Evolutionary conservation across 768 basidiomycete species (phyloP), one percentile per base, ranked within the genome.

Genomic region (Amanita thiersii): DNA sequence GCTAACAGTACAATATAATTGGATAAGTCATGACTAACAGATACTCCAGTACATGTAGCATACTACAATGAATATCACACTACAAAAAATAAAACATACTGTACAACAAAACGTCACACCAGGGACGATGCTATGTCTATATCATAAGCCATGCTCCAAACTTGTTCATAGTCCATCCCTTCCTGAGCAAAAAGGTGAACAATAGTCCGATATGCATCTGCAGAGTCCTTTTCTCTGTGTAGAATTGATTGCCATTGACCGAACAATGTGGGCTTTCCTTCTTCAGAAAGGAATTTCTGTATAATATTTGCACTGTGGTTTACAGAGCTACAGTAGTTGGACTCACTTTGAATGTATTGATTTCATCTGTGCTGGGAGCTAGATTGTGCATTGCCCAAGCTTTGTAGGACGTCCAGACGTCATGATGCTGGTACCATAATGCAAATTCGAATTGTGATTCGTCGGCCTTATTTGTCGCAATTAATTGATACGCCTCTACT

Each of bases 371-470:
- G 30, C 53, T 54, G 5, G 51, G 46, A 51, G 57, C 55, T 8
- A 60, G 51, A 17, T 56, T 55, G 34, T 60, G 58, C 47, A 56
- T 52, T 25, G 51, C 51, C 58, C 58, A 59, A 5, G 62, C 50
- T 42, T 62, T 56, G 36, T 52, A 57, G 12, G 50, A 49, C 33
- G 40, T 46, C 62, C 62, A 64, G 11, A 37, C 37, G n/a, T 50
- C 55, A 21, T 47, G 26, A 7, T 52, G 45, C 34, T 54, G 52
- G 32, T 52, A 56, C 56, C 56, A 61, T 19, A 60, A 37, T 4
- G 60, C 44, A 34, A 62, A 62, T 40, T 64, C 62, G 7, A 64
- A 45, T 24, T 52, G 50, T 8, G 57, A 55, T 21, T 57, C 56
- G 5, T 40, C 21, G 28, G 62, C 47, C 31, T 55, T 47, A 7